Conservation (phyloP, 1,284 basidiomycete genomes). For the Moesziomyces parantarcticus region DNA sequence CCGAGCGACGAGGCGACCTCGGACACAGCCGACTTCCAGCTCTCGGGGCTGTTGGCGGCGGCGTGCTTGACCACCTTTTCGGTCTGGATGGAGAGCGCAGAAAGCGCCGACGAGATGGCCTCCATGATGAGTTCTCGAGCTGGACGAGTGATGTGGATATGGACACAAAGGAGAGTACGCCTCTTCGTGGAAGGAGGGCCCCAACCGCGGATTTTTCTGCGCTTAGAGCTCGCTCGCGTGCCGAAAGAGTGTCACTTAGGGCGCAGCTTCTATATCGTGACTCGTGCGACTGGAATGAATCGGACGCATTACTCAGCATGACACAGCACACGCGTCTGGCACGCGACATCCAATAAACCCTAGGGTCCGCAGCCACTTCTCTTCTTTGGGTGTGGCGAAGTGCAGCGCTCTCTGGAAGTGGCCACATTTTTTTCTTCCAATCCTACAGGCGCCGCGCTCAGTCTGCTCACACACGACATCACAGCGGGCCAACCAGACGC, state of each 20-base stretch:
- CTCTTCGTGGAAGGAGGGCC: too few relatives aligned
- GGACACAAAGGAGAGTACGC: not conserved
- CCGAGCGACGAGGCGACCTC: conserved; percentile 42
- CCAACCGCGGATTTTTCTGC: not conserved
- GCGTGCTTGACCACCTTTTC: conserved; percentile 56
- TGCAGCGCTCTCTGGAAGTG: not conserved
- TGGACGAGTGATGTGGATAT: not conserved
- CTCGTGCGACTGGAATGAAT: not conserved
- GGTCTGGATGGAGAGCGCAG: conserved; percentile 52
- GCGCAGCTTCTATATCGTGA: conserved; percentile 3
- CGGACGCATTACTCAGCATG: conserved; percentile 19
- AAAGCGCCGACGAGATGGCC: conserved; percentile 50
- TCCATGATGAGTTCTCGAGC: conserved; percentile 22
- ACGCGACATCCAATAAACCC: conserved; percentile 9
- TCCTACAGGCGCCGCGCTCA: not conserved
- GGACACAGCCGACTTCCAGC: conserved; percentile 49
- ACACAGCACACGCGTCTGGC: conserved; percentile 2
- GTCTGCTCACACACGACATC: conserved; percentile 27
- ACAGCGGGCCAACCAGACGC: not conserved
- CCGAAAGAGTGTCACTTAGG: conserved; percentile 32
- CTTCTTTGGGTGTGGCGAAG: not conserved
- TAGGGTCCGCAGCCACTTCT: not conserved
- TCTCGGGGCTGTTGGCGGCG: conserved; percentile 51
- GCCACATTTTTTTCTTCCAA: conserved; percentile 1
- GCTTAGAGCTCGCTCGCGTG: conserved; percentile 25